Evolutionary conservation across 179 eudicot genomes (phyloP), one percentile per base, ranked within the genome.

Genomic region (Heliamphora pulchella): DNA sequence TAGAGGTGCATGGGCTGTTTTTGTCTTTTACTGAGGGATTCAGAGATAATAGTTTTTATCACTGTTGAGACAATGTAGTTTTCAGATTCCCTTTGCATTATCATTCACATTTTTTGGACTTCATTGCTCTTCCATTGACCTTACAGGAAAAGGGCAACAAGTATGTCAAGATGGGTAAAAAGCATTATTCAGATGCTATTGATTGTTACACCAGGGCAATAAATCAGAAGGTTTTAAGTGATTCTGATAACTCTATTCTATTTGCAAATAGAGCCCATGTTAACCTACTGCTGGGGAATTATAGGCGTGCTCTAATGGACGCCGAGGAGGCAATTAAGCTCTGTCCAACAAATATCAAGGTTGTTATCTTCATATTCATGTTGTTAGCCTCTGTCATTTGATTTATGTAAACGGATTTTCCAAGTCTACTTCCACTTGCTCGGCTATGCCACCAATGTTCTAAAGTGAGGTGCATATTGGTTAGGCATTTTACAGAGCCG

Each of bases 211-310:
- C 97, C 62, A 83, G 91, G 79, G 99, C 98, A 46, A 94, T 96
- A 83, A 92, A 94, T 83, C 98, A 92, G 89, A 85, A 90, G 67
- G 96, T 83, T 74, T 79, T 94, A 48, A 82, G 88, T 80, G 92
- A 94, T 83, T 75, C 88, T 13, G 98, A 94, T 70, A 91, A 83
- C 61, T 90, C 98, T 1, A 65, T 91, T 78, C 84, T 92, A 67
- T 90, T 79, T 88, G 77, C 99, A 3, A 96, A 96, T 82, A 87
- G 98, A 85, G 98, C 99, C 71, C 99, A 96, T 87, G 97, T 94
- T 13, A 94, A 96, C 87, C 83, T 96, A 54, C 86, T 91, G 55
- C 74, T 96, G 75, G 97, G 97, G n/a, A 96, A 94, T 80, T 86
- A 88, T 73, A 89, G 97, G 74, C 96, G 98, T 53, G 97, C 97